Evolutionary conservation across 768 basidiomycete species (phyloP), one percentile per base, ranked within the genome.

Genomic region (Sarcodon sp.): DNA sequence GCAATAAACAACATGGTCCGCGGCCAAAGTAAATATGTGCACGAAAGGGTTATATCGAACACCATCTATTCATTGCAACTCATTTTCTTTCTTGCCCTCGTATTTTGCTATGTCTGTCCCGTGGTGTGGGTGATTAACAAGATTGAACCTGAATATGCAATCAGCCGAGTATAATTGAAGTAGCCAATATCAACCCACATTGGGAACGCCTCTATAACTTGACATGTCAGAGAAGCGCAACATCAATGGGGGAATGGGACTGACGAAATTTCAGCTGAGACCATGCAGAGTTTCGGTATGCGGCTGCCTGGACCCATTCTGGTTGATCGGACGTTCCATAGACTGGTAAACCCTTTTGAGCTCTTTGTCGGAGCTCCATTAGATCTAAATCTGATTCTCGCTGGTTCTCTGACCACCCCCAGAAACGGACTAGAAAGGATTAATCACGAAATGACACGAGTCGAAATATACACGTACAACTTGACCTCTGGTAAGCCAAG

Each of bases 331-430:
- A 89, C 58, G 81, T 73, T 50, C 93, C 92, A 59, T 94, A 87
- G 45, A 97, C 63, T 8, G 92, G 80, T 65, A 89, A 80, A 49
- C 93, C 93, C 51, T 83, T 77, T 55, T 67, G 66, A 3, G 79
- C 83, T 18, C 78, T 79, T 53, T 85, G 78, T 43, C 76, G 77
- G 39, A 98, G 69, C 63, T 98, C 94, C 12, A 70, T 71, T 36
- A 80, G 58, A 61, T 97, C 94, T 64, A 69, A 72, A 45, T 76
- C 76, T 54, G 85, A 76, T 63, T 98, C 94, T 12, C 77, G 72
- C 53, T 78, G 76, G 66, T 94, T 94, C 66, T 94, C 90, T 6
- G 78, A 68, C 90, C 89, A 93, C 46, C 90, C 90, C 88, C 87
- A 92, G 71, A 94, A 88, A n/a, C 90, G 89, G 60, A 77, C 87